These are phyloP conservation scores for Aspergillus steynii DNA, from an alignment of 495 filamentous ascomycete species.

Conservation along the genomic window DNA sequence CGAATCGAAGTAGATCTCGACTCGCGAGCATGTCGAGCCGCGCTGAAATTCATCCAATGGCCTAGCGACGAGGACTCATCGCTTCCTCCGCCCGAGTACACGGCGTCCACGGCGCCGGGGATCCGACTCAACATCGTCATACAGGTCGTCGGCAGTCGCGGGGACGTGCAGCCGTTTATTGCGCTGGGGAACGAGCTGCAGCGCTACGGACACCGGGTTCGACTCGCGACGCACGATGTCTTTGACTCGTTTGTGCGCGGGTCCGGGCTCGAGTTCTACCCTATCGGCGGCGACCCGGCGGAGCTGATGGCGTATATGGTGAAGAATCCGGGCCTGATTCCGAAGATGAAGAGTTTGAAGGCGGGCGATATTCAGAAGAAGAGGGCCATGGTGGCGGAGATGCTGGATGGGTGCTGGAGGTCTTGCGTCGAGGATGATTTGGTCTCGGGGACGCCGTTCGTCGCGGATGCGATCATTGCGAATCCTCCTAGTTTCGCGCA, in stretches of 20 bases:
- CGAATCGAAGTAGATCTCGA: slow-evolving; percentile 30
- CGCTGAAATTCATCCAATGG: slow-evolving; percentile 19
- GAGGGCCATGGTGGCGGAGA: slow-evolving; percentile 54
- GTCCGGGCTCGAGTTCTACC: slow-evolving; percentile 62
- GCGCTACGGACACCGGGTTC: slow-evolving; percentile 52
- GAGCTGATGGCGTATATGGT: slow-evolving; percentile 65
- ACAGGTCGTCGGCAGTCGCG: slow-evolving; percentile 54
- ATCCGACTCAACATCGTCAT: slow-evolving; percentile 50
- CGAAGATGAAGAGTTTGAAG: slow-evolving; percentile 44
- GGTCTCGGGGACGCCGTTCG: slow-evolving; percentile 56
- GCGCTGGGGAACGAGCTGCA: slow-evolving; percentile 53
- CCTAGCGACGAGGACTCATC: slow-evolving; percentile 11
- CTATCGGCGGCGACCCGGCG: slow-evolving; percentile 62
- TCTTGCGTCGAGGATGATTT: slow-evolving; percentile 59
- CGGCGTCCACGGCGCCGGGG: slow-evolving; percentile 15
- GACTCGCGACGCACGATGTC: slow-evolving; percentile 61
- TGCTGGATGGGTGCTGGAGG: slow-evolving; percentile 63
- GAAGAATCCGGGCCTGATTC: slow-evolving; percentile 54
- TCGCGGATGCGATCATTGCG: slow-evolving; percentile 67
- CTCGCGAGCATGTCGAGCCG: slow-evolving; percentile 21
- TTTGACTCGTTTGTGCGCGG: slow-evolving; percentile 59
- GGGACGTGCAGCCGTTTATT: slow-evolving; percentile 57
- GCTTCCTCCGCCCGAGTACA: slow-evolving; percentile 15
- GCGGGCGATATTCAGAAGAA: slow-evolving; percentile 48
- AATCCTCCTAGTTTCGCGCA: slow-evolving; percentile 69